Evolutionary conservation across 2,329 filamentous ascomycete genomes (phyloP).

Genomic region (Neofusicoccum cordaticola): DNA sequence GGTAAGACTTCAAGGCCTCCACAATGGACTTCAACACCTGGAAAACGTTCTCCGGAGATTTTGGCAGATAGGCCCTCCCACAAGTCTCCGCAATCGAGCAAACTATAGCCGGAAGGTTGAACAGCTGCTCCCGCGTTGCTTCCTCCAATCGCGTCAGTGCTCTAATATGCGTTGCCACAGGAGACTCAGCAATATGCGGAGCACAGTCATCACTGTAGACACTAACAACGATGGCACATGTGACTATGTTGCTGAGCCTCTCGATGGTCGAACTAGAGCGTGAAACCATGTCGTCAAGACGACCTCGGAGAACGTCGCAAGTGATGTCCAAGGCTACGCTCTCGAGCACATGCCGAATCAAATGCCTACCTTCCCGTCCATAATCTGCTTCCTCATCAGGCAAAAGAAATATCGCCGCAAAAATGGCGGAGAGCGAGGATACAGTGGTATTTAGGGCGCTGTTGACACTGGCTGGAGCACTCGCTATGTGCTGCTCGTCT

Average conservation of each 20-base stretch:
- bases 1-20: constrained; percentile 1
- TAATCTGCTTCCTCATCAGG: constrained; percentile 24
- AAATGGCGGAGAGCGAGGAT: not conserved
- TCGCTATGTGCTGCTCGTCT: constrained; percentile 27
- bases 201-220: not conserved
- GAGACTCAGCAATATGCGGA: not conserved
- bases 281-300: not conserved
- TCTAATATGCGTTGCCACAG: not conserved
- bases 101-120: not conserved
- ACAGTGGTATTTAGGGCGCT: constrained; percentile 25
- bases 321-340: not conserved
- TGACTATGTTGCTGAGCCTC: constrained; percentile 2
- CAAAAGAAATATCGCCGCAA: constrained; percentile 18
- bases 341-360: constrained; percentile 8
- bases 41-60: not conserved
- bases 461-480: constrained; percentile 29
- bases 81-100: constrained; percentile 5
- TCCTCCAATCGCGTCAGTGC: not conserved
- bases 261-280: not conserved
- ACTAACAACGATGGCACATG: not conserved
- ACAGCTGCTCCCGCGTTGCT: not conserved
- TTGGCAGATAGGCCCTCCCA: not conserved
- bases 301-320: not conserved
- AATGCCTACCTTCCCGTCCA: constrained; percentile 26
- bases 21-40: not conserved